These are phyloP conservation scores for Diaporthe longicolla DNA, from an alignment of 2,329 filamentous ascomycete genomes.

Conservation along the genomic window DNA sequence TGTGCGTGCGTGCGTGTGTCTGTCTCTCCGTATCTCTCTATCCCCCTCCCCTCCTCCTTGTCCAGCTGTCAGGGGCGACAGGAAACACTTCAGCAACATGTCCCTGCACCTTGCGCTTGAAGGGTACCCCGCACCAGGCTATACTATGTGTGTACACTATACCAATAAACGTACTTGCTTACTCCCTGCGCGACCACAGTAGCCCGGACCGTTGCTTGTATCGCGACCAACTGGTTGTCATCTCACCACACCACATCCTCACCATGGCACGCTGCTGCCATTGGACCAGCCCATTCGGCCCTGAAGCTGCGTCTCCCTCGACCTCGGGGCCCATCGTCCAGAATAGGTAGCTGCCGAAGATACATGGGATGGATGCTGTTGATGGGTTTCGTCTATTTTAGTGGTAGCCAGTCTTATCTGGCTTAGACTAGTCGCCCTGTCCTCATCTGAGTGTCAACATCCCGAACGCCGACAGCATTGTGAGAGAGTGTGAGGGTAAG, in stretches of 20 bases:
- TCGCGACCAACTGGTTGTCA: conserved; percentile 11
- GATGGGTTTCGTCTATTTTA: conserved; percentile 34
- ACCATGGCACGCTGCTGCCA: not conserved
- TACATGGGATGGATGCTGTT: not conserved
- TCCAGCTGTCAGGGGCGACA: conserved; percentile 10
- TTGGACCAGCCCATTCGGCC: conserved; percentile 14
- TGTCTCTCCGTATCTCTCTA: not conserved
- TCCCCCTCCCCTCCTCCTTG: not conserved
- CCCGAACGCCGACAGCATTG: conserved; percentile 29
- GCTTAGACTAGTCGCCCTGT: conserved; percentile 4
- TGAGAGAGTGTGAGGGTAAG: not conserved
- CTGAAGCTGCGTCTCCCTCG: conserved; percentile 1
- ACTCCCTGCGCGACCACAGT: not conserved
- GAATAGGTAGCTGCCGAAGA: conserved; percentile 18
- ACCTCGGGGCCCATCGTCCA: not conserved
- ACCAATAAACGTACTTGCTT: not conserved
- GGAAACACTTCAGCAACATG: conserved; percentile 10
- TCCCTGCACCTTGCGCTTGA: conserved; percentile 20
- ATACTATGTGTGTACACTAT: not conserved
- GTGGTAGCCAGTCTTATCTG: conserved; percentile 31
- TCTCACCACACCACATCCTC: conserved; percentile 28
- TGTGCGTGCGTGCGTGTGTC: not conserved
- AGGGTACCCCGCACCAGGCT: conserved; percentile 29
- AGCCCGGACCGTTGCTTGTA: conserved; percentile 13
- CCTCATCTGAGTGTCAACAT: conserved; percentile 11